Evolutionary conservation across 805 yeast genomes (phyloP).

Genomic region (Metschnikowia drakensbergensis): DNA sequence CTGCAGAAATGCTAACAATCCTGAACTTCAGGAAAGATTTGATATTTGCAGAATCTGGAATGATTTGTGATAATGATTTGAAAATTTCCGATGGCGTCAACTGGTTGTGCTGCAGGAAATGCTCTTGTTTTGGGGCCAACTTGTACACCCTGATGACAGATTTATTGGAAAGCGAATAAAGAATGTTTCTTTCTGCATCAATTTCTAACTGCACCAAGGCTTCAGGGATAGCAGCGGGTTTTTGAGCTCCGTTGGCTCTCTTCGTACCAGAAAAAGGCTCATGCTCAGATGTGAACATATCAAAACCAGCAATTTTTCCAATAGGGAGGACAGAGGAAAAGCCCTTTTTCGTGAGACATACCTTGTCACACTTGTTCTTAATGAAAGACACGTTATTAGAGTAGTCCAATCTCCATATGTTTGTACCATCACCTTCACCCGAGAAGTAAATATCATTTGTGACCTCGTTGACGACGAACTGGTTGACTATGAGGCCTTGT

Average conservation of each 20-base stretch:
- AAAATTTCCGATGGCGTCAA: slow-evolving; percentile 45
- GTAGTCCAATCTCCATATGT: slow-evolving; percentile 86
- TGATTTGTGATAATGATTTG: slow-evolving; percentile 47
- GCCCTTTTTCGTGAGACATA: slow-evolving; percentile 72
- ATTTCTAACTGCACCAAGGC: slow-evolving; percentile 58
- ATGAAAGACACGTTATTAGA: slow-evolving; percentile 84
- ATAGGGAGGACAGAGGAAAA: slow-evolving; percentile 37
- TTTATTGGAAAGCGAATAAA: slow-evolving; percentile 78
- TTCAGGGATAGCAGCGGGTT: slow-evolving; percentile 42
- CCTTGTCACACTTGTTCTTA: slow-evolving; percentile 74
- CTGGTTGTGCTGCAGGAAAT: slow-evolving; percentile 30
- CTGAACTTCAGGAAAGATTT: slow-evolving; percentile 49
- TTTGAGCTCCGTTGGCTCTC: slow-evolving; percentile 4
- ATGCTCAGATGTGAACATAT: slow-evolving; percentile 24
- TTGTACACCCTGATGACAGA: slow-evolving; percentile 80
- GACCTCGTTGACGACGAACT: slow-evolving; percentile 52
- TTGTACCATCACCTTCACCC: slow-evolving; percentile 71
- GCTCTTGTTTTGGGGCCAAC: slow-evolving; percentile 44
- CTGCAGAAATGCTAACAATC: slow-evolving; percentile 60
- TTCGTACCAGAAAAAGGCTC: slow-evolving; percentile 17
- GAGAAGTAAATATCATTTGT: slow-evolving; percentile 82
- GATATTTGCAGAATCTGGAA: slow-evolving; percentile 52
- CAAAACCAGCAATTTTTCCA: slow-evolving; percentile 32
- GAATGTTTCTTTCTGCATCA: slow-evolving; percentile 71
- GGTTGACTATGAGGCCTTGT: slow-evolving; percentile 70